These are phyloP conservation scores for Ramularia collo-cygni DNA, from an alignment of 2,329 filamentous ascomycete genomes.

Conservation along the genomic window DNA sequence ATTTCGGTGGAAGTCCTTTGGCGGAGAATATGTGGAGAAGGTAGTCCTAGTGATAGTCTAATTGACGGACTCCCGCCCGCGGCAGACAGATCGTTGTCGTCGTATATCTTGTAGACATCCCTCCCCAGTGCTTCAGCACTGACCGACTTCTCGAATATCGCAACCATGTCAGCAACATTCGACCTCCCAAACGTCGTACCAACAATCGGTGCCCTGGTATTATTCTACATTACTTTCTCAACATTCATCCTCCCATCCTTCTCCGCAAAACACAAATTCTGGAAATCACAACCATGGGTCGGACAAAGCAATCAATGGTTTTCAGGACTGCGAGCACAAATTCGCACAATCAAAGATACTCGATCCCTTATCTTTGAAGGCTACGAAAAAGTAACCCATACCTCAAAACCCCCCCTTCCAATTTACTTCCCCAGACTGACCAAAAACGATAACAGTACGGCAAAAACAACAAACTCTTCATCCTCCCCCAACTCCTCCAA, in stretches of 20 bases:
- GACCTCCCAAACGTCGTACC: too few species aligned
- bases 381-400: slow-evolving; percentile 9
- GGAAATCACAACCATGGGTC: slow-evolving; percentile 9
- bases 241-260: slow-evolving; percentile 5
- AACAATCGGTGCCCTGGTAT: too few species aligned
- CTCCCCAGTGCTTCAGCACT: too few species aligned
- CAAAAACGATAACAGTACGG: slow-evolving; percentile 14
- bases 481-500: slow-evolving; percentile 2
- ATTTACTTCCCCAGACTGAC: slow-evolving; percentile 9
- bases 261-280: slow-evolving; percentile 6
- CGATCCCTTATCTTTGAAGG: slow-evolving; percentile 9
- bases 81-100: too few species aligned
- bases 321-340: slow-evolving; percentile 4
- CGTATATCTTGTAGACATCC: too few species aligned
- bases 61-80: too few species aligned
- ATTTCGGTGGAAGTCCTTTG: too few species aligned
- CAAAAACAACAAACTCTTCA: slow-evolving; percentile 11
- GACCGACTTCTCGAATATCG: too few species aligned
- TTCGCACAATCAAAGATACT: slow-evolving; percentile 9
- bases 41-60: too few species aligned
- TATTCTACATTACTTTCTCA: too few species aligned
- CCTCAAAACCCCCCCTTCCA: slow-evolving; percentile 11
- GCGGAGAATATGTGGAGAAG: too few species aligned
- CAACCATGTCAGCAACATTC: too few species aligned
- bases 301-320: slow-evolving; percentile 8